These are phyloP conservation scores for Sclerotinia nivalis DNA, from an alignment of 2,329 filamentous ascomycete species.

Conservation along the genomic window DNA sequence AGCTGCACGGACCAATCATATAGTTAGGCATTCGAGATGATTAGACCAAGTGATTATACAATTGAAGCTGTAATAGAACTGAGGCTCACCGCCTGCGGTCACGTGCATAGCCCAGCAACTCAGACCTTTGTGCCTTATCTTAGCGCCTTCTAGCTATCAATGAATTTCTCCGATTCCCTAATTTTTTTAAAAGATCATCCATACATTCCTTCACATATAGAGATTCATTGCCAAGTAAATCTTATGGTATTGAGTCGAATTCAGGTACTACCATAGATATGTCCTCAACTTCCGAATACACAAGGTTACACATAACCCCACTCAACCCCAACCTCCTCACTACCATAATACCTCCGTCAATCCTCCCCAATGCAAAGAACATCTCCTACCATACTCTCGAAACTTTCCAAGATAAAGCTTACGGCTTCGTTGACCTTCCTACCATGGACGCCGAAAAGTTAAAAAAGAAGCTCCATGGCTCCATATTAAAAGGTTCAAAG, in stretches of 20 bases:
- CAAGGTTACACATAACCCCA: conserved; percentile 83
- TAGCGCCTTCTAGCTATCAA: conserved; percentile 9
- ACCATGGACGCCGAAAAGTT: conserved; percentile 82
- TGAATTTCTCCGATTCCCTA: conserved; percentile 15
- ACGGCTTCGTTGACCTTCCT: conserved; percentile 87
- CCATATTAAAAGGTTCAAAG: conserved; percentile 80
- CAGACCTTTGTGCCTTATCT: conserved; percentile 10
- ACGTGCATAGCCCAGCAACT: background rate
- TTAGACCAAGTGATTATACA: no score
- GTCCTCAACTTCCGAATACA: conserved; percentile 37
- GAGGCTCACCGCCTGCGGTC: background rate
- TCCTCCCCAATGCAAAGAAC: conserved; percentile 68
- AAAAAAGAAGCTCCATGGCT: conserved; percentile 86
- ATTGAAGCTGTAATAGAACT: background rate
- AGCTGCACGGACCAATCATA: no score
- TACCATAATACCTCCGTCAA: conserved; percentile 67
- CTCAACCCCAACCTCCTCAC: conserved; percentile 74
- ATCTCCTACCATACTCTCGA: conserved; percentile 86
- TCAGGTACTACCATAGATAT: conserved; percentile 5
- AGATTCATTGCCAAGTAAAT: background rate
- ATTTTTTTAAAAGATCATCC: background rate
- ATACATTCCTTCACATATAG: background rate
- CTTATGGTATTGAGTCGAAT: background rate
- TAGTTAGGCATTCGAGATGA: no score
- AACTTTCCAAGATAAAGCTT: conserved; percentile 86